A percentile compares a stretch with the other conserved stretches of the same genome.
Evolutionary conservation across 2,329 filamentous ascomycete species (phyloP).

Genomic region (Dactylellina leptospora): DNA sequence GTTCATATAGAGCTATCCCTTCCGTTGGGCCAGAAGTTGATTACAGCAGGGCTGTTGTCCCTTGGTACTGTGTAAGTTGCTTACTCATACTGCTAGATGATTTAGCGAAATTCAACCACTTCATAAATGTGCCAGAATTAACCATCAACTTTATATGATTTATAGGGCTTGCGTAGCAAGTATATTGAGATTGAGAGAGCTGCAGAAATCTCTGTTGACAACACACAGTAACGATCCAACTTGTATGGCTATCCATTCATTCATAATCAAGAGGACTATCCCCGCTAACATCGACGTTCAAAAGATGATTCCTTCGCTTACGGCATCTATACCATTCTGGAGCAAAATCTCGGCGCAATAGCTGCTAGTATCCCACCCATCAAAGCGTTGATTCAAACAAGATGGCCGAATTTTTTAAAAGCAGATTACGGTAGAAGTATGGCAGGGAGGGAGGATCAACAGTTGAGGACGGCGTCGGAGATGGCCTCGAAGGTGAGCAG

Average conservation of each 20-base stretch:
- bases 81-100: not conserved
- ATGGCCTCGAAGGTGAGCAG: conserved; percentile 33
- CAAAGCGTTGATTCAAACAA: conserved; percentile 32
- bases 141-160: not conserved
- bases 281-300: not conserved
- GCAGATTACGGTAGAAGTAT: conserved; percentile 7
- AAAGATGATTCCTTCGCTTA: conserved; percentile 28
- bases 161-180: conserved; percentile 34
- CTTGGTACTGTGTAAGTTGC: conserved; percentile 30
- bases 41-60: conserved; percentile 31
- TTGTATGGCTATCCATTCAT: conserved; percentile 14
- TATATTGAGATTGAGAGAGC: conserved; percentile 30
- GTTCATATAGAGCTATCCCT: conserved; percentile 17
- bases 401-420: conserved; percentile 26
- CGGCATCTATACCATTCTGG: conserved; percentile 26
- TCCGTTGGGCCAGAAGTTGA: conserved; percentile 34
- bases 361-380: conserved; percentile 38
- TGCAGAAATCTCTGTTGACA: conserved; percentile 13
- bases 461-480: conserved; percentile 21
- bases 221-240: conserved; percentile 22
- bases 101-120: not conserved
- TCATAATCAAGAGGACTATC: too few species aligned
- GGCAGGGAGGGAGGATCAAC: conserved; percentile 27
- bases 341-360: conserved; percentile 35
- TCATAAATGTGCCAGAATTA: too few species aligned